A percentile compares a stretch with the other conserved stretches of the same genome.
These are phyloP conservation scores for Trametes sanguinea DNA, from an alignment of 768 basidiomycete genomes.

Conservation along the genomic window DNA sequence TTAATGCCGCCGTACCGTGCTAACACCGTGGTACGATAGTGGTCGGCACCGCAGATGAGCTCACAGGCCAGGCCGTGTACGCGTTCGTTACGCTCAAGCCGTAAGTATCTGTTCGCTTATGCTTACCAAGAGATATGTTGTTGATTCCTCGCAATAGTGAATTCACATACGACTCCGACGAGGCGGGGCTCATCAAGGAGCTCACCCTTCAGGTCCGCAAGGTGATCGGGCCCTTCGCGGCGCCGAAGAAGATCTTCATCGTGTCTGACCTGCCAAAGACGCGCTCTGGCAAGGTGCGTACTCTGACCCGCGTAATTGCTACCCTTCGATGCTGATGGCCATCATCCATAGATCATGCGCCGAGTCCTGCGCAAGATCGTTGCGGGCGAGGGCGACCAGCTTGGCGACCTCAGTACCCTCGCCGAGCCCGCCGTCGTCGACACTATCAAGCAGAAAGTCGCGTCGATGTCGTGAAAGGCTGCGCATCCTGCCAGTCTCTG, in stretches of 20 bases:
- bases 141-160: conserved; percentile 48
- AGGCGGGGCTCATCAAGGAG: conserved; percentile 77
- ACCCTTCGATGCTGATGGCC: neutral
- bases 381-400: conserved; percentile 90
- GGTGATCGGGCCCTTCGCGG: conserved; percentile 96
- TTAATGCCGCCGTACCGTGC: neutral
- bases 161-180: conserved; percentile 77
- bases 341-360: conserved; percentile 72
- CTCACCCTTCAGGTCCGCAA: conserved; percentile 94
- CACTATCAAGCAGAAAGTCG: conserved; percentile 78
- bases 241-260: conserved; percentile 90
- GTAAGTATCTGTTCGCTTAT: conserved; percentile 45
- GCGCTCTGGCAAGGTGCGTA: conserved; percentile 82
- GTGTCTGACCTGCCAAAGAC: conserved; percentile 92
- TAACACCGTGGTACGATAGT: conserved; percentile 40
- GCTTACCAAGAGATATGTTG: neutral
- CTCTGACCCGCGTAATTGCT: conserved; percentile 1
- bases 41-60: conserved; percentile 81
- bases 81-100: conserved; percentile 96
- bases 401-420: conserved; percentile 92
- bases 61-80: conserved; percentile 92
- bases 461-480: conserved; percentile 24
- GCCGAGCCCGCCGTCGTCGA: conserved; percentile 90
- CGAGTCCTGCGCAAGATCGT: conserved; percentile 97
- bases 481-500: neutral